Evolutionary conservation across 2,329 filamentous ascomycete genomes (phyloP), one percentile per base, ranked within the genome.

Genomic region (Grosmannia huntii): DNA sequence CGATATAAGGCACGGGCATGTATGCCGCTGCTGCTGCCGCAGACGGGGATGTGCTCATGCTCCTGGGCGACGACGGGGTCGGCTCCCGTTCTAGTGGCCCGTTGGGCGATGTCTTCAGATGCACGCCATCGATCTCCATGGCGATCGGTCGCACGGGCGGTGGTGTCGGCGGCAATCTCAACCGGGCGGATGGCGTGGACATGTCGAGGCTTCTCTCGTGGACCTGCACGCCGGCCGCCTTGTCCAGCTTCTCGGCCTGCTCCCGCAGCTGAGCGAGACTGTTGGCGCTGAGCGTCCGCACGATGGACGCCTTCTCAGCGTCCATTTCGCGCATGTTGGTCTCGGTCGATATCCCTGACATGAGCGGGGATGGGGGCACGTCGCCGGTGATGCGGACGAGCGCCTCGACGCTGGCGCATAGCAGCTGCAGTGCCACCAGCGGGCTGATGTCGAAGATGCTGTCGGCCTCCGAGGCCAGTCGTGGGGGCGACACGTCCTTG

Each of bases 281-380:
- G 68, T 74, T 79, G 61, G 78, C 78, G 51, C 80, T 84, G 64
- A 80, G 76, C 57, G 78, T 78, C 48, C 81, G 74, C 60, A 78
- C 77, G 59, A 85, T 82, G 56, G 75, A 79, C 59, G 79, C 77
- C 67, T 84, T 85, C 66, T 85, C 83, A 27, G 75, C 76, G 65
- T 83, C 79, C 74, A 85, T 80, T 33, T 76, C 79, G 61, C 75
- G 76, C 80, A 85, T 82, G 67, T 84, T 76, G 9, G 57, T 60
- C 25, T 86, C 83, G n/a, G 84, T 79, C 2, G 78, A 78, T 0
- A 82, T 81, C 27, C 77, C 78, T 57, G 78, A 78, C 2, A 85
- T 79, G 5, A 87, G 86, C 58, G 86, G 88, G n/a, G 86, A 94
- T 19, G 86, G 87, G 25, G 88, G 89, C 14, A 94, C 77, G 66